phyloP scores from a whole-genome alignment of 768 basidiomycete genomes.

The Pleurotus salmoneostramineus region DNA sequence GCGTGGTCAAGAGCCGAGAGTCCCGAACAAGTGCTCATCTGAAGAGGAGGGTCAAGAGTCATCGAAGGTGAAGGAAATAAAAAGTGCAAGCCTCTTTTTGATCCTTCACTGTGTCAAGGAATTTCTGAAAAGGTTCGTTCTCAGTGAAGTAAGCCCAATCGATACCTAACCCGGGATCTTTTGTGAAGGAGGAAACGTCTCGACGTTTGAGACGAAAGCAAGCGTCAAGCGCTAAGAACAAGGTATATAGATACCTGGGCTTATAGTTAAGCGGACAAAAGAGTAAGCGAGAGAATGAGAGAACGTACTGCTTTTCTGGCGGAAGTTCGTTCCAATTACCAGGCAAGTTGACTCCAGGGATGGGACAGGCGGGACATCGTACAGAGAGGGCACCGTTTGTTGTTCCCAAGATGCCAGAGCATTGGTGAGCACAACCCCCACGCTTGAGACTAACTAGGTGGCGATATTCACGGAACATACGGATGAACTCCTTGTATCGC shows the following conservation, averaged over 20 bases:
- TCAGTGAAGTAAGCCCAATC: conserved; percentile 9
- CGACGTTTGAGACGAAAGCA: conserved; percentile 20
- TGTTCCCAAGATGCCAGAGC: conserved; percentile 5
- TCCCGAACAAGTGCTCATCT: not conserved
- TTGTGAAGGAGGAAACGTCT: not conserved
- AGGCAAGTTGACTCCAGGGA: conserved; percentile 20
- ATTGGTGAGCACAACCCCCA: conserved; percentile 21
- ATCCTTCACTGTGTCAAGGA: conserved; percentile 9
- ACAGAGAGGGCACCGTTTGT: conserved; percentile 11
- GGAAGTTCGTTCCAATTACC: conserved; percentile 8
- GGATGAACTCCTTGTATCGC: conserved; percentile 22
- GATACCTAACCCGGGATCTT: conserved; percentile 10
- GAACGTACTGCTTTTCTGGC: not conserved
- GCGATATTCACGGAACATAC: conserved; percentile 18
- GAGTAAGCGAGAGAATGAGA: no score
- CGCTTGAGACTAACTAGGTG: conserved; percentile 22
- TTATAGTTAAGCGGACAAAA: no score
- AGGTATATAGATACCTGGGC: no score
- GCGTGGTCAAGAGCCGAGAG: not conserved
- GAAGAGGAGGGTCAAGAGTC: no score
- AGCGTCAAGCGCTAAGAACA: conserved; percentile 19
- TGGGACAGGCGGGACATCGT: conserved; percentile 23
- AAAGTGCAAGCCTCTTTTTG: no score
- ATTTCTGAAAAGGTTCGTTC: conserved; percentile 9
- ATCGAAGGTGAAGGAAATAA: no score